These are phyloP conservation scores for Pythium sukuiense DNA, from an alignment of 352 stramenopile species.

Conservation along the genomic window DNA sequence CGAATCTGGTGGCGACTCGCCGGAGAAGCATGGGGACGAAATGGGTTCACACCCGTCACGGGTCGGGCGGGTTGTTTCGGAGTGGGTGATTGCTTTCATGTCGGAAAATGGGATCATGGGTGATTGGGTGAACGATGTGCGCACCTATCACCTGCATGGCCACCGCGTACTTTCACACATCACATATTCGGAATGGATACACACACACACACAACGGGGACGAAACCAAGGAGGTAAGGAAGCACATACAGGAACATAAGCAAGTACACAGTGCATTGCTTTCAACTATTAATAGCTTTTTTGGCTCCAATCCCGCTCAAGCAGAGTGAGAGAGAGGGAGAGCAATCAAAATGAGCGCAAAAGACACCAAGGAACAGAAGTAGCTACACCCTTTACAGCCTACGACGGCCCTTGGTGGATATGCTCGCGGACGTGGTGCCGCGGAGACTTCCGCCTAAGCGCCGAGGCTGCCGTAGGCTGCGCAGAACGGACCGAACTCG, in stretches of 20 bases:
- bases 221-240: neutral
- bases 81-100: neutral
- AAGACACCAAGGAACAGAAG: neutral
- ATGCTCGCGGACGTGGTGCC: too few species aligned
- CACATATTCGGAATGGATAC: neutral
- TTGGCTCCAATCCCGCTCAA: too few species aligned
- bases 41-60: slow-evolving; percentile 23
- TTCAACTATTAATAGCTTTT: neutral
- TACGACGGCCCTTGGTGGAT: neutral
- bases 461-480: neutral
- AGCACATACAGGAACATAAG: neutral
- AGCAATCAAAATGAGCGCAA: neutral
- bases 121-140: neutral
- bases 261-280: neutral
- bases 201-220: neutral
- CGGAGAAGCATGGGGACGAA: slow-evolving; percentile 1
- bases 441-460: neutral
- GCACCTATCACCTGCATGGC: neutral
- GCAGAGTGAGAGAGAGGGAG: neutral
- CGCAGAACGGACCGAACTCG: slow-evolving; percentile 30
- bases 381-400: neutral
- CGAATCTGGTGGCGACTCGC: slow-evolving; percentile 10
- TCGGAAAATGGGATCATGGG: neutral
- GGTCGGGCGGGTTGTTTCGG: neutral
- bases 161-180: neutral